A percentile compares a stretch with the other conserved stretches of the same genome.
These are phyloP conservation scores for Acanthochlamys bracteata DNA, from an alignment of 106 monocot species.

Conservation along the genomic window DNA sequence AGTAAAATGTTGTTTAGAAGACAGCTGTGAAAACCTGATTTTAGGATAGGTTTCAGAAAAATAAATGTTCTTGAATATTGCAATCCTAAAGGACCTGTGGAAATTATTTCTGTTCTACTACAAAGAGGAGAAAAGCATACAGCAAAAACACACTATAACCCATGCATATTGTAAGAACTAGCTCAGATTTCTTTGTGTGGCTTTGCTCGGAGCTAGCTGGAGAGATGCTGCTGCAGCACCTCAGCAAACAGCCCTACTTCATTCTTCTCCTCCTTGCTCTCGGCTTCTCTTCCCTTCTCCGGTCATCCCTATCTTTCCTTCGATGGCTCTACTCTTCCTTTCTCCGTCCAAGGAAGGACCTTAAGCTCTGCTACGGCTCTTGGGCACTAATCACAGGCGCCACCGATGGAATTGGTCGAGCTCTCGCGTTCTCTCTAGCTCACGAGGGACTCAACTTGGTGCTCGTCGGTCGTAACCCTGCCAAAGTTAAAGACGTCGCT, in stretches of 20 bases:
- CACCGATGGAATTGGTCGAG: slow-evolving; percentile 83
- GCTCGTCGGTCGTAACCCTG: slow-evolving; percentile 80
- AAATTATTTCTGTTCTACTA: no score
- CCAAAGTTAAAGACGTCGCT: slow-evolving; percentile 43
- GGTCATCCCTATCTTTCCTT: slow-evolving; percentile 23
- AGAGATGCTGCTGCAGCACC: no score
- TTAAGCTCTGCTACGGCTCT: slow-evolving; percentile 50
- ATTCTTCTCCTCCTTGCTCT: slow-evolving; percentile 29
- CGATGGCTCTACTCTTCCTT: slow-evolving; percentile 58
- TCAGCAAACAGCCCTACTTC: slow-evolving; percentile 9
- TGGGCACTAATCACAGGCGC: slow-evolving; percentile 89
- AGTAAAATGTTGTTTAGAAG: no score
- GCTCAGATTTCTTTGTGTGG: no score
- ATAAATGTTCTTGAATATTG: no score
- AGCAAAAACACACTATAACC: no score
- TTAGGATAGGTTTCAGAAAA: no score
- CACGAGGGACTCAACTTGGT: slow-evolving; percentile 50
- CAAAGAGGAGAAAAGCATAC: no score
- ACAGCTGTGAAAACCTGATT: no score
- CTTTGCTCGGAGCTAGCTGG: no score
- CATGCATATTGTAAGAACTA: no score
- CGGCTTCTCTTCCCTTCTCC: slow-evolving; percentile 38
- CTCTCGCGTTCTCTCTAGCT: slow-evolving; percentile 73
- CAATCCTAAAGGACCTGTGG: no score
- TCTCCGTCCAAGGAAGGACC: slow-evolving; percentile 65